Percentiles rank a stretch among this genome's conserved stretches.
phyloP scores from a whole-genome alignment of 1,284 basidiomycete genomes.

The Sanghuangporus weigelae region DNA sequence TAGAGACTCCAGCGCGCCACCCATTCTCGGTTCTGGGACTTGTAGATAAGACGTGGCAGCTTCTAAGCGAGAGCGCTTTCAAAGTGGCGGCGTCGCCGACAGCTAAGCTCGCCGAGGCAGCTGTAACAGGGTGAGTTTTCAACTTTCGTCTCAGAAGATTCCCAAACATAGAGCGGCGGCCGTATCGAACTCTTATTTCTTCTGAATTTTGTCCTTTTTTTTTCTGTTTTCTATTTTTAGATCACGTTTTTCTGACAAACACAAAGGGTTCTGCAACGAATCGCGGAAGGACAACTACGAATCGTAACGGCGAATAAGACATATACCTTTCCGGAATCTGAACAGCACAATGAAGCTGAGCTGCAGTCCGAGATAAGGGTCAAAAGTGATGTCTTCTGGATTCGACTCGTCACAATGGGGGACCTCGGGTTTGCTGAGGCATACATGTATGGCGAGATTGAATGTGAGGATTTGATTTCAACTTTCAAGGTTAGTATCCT shows the following conservation, averaged over 20 bases:
- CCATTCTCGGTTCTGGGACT: constrained; percentile 37
- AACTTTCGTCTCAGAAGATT: not conserved
- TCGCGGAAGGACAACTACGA: constrained; percentile 42
- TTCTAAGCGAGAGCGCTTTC: constrained; percentile 30
- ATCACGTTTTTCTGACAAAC: not conserved
- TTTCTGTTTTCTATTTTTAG: not conserved
- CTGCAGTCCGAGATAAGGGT: constrained; percentile 47
- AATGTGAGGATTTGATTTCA: constrained; percentile 57
- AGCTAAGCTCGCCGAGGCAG: constrained; percentile 38
- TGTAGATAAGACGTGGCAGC: constrained; percentile 38
- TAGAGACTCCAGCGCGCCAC: constrained; percentile 38
- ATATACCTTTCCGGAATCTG: constrained; percentile 41
- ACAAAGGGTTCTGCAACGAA: constrained; percentile 37
- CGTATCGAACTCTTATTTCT: not conserved
- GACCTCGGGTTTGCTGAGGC: constrained; percentile 73
- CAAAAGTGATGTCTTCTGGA: constrained; percentile 61
- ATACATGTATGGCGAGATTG: constrained; percentile 70
- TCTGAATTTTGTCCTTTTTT: not conserved
- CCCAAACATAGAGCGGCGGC: not conserved
- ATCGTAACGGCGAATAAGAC: constrained; percentile 39
- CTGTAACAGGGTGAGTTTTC: constrained; percentile 38
- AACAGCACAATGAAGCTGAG: not conserved
- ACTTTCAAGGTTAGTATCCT: constrained; percentile 49
- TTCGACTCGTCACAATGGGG: constrained; percentile 53
- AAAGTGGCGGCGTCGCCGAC: constrained; percentile 36